These are phyloP conservation scores for Neonectria punicea DNA, from an alignment of 2,329 filamentous ascomycete genomes.

Conservation along the genomic window DNA sequence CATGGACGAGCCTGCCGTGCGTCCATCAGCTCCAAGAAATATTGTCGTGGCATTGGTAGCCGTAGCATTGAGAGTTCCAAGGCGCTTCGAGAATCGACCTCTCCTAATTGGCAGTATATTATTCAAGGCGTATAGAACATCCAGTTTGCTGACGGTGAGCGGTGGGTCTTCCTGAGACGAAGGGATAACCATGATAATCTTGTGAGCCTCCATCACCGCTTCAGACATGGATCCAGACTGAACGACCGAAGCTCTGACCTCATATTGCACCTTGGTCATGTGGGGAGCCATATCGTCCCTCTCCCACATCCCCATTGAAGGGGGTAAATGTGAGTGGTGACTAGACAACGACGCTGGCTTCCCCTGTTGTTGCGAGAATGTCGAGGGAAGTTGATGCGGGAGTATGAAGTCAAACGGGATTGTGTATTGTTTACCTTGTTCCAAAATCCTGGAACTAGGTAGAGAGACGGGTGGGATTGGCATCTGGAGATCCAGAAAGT, in stretches of 20 bases:
- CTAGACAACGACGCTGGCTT: background rate
- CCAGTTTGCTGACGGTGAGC: background rate
- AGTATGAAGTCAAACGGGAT: background rate
- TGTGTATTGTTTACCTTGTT: background rate
- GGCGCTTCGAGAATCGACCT: background rate
- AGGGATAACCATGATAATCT: background rate
- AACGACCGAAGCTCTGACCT: constrained; percentile 27
- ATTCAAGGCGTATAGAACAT: background rate
- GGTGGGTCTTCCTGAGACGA: background rate
- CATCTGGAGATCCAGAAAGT: background rate
- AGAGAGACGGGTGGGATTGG: background rate
- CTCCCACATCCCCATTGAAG: constrained; percentile 33
- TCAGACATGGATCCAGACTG: background rate
- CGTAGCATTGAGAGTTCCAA: background rate
- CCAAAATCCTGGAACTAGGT: background rate
- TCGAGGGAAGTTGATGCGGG: background rate
- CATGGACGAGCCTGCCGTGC: background rate
- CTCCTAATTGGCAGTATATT: background rate
- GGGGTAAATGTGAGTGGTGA: constrained; percentile 21
- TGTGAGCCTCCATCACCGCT: background rate
- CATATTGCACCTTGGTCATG: constrained; percentile 34
- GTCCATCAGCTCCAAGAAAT: background rate
- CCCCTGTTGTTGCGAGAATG: background rate
- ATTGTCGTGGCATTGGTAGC: background rate
- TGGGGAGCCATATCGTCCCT: constrained; percentile 34